phyloP scores from a whole-genome alignment of 2,329 filamentous ascomycete genomes.

The Periconia macrospinosa region DNA sequence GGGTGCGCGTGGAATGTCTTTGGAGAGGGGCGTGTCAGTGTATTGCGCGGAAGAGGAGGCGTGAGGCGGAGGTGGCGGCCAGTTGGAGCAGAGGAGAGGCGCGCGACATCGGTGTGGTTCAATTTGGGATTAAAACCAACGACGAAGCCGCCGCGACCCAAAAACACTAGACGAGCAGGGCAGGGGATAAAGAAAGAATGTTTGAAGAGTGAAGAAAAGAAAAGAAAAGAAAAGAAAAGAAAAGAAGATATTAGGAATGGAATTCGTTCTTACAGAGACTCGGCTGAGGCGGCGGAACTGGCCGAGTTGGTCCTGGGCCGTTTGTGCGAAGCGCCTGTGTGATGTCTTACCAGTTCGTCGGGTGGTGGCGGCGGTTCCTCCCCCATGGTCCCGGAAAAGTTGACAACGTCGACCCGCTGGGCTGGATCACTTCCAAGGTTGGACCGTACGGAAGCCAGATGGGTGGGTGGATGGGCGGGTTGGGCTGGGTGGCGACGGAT shows the following conservation, averaged over 20 bases:
- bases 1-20: constrained; percentile 41
- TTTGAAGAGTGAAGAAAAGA: not conserved
- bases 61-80: not conserved
- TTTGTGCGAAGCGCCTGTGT: constrained; percentile 38
- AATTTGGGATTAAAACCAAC: too few species aligned
- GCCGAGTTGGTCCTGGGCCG: constrained; percentile 35
- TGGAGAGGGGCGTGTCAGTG: not conserved
- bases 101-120: too few species aligned
- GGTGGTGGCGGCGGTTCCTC: constrained; percentile 41
- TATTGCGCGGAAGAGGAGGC: not conserved
- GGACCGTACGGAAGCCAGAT: not conserved
- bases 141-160: too few species aligned
- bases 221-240: constrained; percentile 2
- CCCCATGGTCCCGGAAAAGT: constrained; percentile 15
- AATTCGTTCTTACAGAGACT: constrained; percentile 38
- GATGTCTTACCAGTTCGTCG: constrained; percentile 38
- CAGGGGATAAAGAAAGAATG: not conserved
- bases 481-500: constrained; percentile 5
- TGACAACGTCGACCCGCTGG: constrained; percentile 2
- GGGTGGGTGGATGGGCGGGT: constrained; percentile 6
- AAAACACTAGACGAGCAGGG: too few species aligned
- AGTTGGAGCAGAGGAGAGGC: too few species aligned
- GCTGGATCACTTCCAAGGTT: not conserved
- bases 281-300: constrained; percentile 30
- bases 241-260: too few species aligned